Conservation (phyloP, 1,284 basidiomycete species). For the Phellinidium pouzarii region DNA sequence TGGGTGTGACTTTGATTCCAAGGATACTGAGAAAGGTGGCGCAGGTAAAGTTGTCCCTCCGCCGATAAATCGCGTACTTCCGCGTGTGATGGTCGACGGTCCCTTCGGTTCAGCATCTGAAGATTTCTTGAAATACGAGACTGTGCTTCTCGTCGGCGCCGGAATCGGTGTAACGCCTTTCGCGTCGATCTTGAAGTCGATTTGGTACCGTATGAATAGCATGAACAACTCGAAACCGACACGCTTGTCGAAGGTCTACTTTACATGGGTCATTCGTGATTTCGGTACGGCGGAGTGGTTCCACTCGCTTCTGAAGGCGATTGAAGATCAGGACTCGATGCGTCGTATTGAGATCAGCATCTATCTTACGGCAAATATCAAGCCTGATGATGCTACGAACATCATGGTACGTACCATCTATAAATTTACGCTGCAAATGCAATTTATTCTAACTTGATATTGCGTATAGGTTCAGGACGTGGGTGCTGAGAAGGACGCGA, state of each 20-base stretch:
- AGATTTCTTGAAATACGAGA: constrained; percentile 83
- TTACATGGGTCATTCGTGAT: constrained; percentile 86
- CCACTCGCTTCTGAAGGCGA: constrained; percentile 85
- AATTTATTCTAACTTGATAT: neutral
- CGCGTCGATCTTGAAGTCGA: constrained; percentile 86
- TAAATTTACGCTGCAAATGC: neutral
- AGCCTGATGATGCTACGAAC: constrained; percentile 85
- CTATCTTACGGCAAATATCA: constrained; percentile 82
- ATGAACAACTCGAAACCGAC: constrained; percentile 65
- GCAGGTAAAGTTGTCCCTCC: constrained; percentile 58
- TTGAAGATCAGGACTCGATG: constrained; percentile 83
- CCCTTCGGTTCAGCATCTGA: constrained; percentile 83
- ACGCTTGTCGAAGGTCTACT: constrained; percentile 78
- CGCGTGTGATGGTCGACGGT: constrained; percentile 86
- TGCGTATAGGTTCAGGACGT: constrained; percentile 65
- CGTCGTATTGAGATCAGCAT: constrained; percentile 86
- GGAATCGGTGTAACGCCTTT: constrained; percentile 94
- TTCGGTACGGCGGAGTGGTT: constrained; percentile 87
- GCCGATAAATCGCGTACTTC: constrained; percentile 64
- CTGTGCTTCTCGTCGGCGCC: constrained; percentile 77
- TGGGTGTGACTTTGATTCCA: constrained; percentile 74
- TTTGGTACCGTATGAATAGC: constrained; percentile 92
- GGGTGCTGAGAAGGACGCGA: constrained; percentile 81
- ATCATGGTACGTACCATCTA: constrained; percentile 53
- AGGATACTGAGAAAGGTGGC: constrained; percentile 32